Base-by-base conservation (phyloP, 2,329 filamentous ascomycete genomes). In the Tolypocladium inflatum region DNA sequence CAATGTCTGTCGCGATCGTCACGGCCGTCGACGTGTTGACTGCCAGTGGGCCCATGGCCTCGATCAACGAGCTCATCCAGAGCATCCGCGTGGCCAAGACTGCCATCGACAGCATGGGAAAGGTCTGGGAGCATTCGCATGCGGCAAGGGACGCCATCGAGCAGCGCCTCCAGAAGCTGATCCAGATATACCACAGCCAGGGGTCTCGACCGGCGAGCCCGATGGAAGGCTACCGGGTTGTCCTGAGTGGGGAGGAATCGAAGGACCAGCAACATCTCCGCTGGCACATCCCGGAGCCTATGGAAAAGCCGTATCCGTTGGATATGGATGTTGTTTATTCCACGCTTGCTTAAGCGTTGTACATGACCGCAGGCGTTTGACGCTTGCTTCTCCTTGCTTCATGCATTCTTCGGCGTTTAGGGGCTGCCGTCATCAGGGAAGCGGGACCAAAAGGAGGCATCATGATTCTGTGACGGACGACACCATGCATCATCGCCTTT, bases 21-120 rank as follows among this genome's bases (percentile, higher is more conserved):
- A 79, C 84, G 54, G 86, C 87, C 0, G 76, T 87, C 39, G 88
- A 91, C 63, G 81, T 89, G 1, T 75, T 89, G 57, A 83, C 83
- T 15, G 81, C 86, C 0, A 82, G 80, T 6, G 83, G 86, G 1
- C 66, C 76, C 1, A 68, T 86, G 8, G 70, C 76, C 0, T 75
- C 79, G 15, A 67, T 89, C 13, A 68, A 77, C 1, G 73, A 75
- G 13, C 74, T 82, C 33, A 76, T 88, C 42, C 76, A 80, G 11
- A 76, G 79, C 13, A 77, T 88, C 55, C 71, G 74, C 21, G 76
- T 78, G 38, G 81, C 80, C 0, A 70, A 83, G 41, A 74, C 76
- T 9, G 77, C 81, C 15, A 70, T 89, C 21, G 78, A 82, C 19
- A 77, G 83, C 57, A 74, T 88, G 41, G 75, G 78, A 3, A 72